Percentiles rank a stretch among this genome's conserved stretches.
phyloP scores from a whole-genome alignment of 176 grass and related monocot genomes.

The Oryza officinalis region DNA sequence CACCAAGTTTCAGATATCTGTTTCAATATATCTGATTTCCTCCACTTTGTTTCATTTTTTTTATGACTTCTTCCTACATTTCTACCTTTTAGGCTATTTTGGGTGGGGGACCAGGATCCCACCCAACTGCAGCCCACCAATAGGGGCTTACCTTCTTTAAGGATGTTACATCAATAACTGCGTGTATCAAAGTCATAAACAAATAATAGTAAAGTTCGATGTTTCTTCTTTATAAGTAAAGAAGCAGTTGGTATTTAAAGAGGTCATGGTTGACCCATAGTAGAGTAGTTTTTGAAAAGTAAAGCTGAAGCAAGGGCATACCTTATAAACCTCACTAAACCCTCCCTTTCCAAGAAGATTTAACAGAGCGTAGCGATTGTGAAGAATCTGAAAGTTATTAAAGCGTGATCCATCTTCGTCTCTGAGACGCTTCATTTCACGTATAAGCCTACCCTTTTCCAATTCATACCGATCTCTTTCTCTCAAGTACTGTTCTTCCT shows the following conservation, averaged over 20 bases:
- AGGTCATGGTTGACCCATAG: neutral
- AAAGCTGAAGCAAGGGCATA: slow-evolving; percentile 45
- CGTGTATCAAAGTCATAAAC: slow-evolving; percentile 12
- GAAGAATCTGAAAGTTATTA: slow-evolving; percentile 98
- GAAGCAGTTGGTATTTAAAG: slow-evolving; percentile 14
- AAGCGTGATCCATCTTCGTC: slow-evolving; percentile 99
- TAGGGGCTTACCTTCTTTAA: neutral
- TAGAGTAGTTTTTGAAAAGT: neutral
- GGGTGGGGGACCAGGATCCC: slow-evolving; percentile 19
- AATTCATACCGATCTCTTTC: slow-evolving; percentile 96
- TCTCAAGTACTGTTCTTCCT: slow-evolving; percentile 89
- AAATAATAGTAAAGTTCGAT: neutral
- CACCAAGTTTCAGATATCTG: slow-evolving; percentile 1
- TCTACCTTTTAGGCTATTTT: slow-evolving; percentile 13
- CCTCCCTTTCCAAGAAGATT: slow-evolving; percentile 99
- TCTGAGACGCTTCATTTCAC: slow-evolving; percentile 99
- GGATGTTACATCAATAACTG: slow-evolving; percentile 3
- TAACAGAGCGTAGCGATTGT: slow-evolving; percentile 98
- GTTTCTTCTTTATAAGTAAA: slow-evolving; percentile 21
- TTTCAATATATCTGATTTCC: slow-evolving; percentile 10
- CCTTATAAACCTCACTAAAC: slow-evolving; percentile 99
- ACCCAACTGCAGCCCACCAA: neutral
- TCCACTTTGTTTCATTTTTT: neutral
- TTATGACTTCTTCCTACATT: neutral
- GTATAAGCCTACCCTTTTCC: slow-evolving; percentile 95